Conservation (phyloP, 495 filamentous ascomycete species). For the Emericellopsis terricola region DNA sequence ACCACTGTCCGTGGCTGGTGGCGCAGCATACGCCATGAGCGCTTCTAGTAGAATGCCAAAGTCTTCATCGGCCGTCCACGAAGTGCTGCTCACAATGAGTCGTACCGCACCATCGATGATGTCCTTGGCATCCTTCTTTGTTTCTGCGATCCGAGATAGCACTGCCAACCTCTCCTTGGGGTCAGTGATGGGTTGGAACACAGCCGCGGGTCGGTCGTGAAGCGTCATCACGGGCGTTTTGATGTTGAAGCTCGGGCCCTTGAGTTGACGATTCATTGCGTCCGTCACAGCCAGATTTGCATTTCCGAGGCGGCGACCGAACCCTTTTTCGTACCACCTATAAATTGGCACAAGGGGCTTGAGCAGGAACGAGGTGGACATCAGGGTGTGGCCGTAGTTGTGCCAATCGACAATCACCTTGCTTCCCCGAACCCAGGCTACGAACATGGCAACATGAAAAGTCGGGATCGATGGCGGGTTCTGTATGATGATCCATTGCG, state of each 20-base stretch:
- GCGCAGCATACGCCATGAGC: conserved; percentile 44
- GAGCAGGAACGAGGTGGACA: conserved; percentile 45
- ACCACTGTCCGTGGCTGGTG: too few species aligned
- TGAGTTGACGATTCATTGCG: conserved; percentile 66
- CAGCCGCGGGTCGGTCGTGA: conserved; percentile 72
- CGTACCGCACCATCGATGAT: conserved; percentile 37
- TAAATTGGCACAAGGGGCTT: conserved; percentile 56
- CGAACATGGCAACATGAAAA: conserved; percentile 49
- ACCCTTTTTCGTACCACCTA: conserved; percentile 52
- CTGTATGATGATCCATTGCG: conserved; percentile 69
- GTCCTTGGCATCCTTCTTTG: conserved; percentile 31
- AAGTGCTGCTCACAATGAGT: conserved; percentile 77
- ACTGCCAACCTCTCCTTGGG: conserved; percentile 31
- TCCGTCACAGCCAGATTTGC: conserved; percentile 75
- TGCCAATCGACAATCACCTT: conserved; percentile 92
- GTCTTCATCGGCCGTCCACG: conserved; percentile 95
- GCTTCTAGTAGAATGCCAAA: conserved; percentile 81
- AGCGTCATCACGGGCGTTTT: conserved; percentile 46
- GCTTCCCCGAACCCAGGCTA: conserved; percentile 64
- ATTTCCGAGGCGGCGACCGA: conserved; percentile 44
- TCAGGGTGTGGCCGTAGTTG: conserved; percentile 95
- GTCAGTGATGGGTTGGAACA: conserved; percentile 53
- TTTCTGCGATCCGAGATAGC: conserved; percentile 40
- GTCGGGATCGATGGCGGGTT: conserved; percentile 95
- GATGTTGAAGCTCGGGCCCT: conserved; percentile 37